A percentile compares a stretch with the other conserved stretches of the same genome.
Conservation (phyloP, 2,329 filamentous ascomycete genomes). For the Nannizzia gypsea region DNA sequence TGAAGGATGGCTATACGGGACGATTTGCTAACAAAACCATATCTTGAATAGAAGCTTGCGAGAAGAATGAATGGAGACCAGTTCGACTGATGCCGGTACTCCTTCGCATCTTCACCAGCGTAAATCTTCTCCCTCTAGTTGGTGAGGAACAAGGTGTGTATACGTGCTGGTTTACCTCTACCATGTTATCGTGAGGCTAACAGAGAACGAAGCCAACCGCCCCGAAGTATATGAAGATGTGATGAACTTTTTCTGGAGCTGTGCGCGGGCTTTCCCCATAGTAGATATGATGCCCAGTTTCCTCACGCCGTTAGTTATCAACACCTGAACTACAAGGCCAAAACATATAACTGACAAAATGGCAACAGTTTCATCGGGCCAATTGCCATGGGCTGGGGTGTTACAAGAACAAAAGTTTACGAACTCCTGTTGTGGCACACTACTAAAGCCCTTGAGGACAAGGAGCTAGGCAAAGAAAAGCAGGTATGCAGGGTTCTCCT, state of each 20-base stretch:
- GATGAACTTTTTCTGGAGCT: neutral
- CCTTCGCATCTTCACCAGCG: conserved; percentile 1
- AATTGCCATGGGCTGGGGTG: neutral
- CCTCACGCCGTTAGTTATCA: neutral
- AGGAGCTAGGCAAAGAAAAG: neutral
- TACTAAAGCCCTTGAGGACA: neutral
- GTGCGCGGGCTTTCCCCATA: neutral
- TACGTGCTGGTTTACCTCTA: neutral
- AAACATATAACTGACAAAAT: neutral
- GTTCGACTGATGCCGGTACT: neutral
- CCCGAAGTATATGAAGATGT: neutral
- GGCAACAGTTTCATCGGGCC: neutral
- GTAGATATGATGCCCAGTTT: neutral
- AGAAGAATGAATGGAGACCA: neutral
- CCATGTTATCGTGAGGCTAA: neutral
- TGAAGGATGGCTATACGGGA: neutral
- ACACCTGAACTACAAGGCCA: neutral
- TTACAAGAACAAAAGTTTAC: neutral
- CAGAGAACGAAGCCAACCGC: neutral
- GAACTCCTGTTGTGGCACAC: neutral
- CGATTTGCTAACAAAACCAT: neutral
- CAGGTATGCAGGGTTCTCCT: neutral
- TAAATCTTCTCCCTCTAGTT: neutral
- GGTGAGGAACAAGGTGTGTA: neutral
- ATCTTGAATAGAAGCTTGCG: neutral